Percentiles rank a stretch among this genome's conserved stretches.
These are phyloP conservation scores for Elaeagnus macrophylla DNA, from an alignment of 306 rosid genomes.

Conservation along the genomic window DNA sequence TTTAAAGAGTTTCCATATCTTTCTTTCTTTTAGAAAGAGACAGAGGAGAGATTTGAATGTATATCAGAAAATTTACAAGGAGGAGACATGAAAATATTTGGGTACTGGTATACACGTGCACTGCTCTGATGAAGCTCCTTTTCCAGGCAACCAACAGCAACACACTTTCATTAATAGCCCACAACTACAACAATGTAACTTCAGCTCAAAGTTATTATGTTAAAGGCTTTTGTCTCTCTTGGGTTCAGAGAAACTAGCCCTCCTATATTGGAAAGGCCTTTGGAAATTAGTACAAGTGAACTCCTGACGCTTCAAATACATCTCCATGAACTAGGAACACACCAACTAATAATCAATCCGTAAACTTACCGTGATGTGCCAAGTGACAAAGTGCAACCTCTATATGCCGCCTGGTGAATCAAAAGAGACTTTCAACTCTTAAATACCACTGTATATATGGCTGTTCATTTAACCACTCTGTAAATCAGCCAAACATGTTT, in stretches of 20 bases:
- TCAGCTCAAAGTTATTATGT: not conserved
- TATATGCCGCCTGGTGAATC: conserved; percentile 76
- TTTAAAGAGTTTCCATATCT: conserved; percentile 18
- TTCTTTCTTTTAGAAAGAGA: conserved; percentile 3
- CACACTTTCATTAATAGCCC: conserved; percentile 37
- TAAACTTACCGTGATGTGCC: conserved; percentile 76
- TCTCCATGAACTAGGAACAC: conserved; percentile 1
- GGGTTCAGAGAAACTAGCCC: conserved; percentile 18
- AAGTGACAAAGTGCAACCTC: conserved; percentile 97
- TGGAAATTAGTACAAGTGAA: not conserved
- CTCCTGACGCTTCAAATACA: conserved; percentile 9
- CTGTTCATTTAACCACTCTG: no score
- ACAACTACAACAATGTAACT: conserved; percentile 15
- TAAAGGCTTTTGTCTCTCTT: conserved; percentile 4
- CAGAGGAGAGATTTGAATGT: conserved; percentile 2
- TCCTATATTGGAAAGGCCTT: conserved; percentile 11
- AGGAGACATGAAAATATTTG: conserved; percentile 31
- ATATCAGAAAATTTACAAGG: not conserved
- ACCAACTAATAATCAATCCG: not conserved
- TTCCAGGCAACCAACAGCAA: conserved; percentile 55
- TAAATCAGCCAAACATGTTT: no score
- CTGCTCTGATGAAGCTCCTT: conserved; percentile 65
- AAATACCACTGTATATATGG: no score
- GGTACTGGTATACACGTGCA: conserved; percentile 74
- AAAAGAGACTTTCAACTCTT: conserved; percentile 77